phyloP scores from a whole-genome alignment of 2,329 filamentous ascomycete species.

The Dendryphion nanum region DNA sequence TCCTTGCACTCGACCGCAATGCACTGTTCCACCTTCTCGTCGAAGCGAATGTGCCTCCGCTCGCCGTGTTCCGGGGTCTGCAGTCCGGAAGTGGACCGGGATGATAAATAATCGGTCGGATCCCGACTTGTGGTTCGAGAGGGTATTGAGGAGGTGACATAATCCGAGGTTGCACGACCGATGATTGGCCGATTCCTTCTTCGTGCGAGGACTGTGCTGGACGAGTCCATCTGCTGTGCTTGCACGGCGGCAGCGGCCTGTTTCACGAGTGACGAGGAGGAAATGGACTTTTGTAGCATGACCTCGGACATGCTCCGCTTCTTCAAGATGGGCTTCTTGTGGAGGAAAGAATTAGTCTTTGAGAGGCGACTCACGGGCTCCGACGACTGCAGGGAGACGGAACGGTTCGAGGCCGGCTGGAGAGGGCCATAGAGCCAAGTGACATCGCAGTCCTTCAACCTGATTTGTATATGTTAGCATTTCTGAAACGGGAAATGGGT shows the following conservation, averaged over 20 bases:
- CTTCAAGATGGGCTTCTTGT: slow-evolving; percentile 89
- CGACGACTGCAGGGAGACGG: slow-evolving; percentile 47
- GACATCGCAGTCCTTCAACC: slow-evolving; percentile 95
- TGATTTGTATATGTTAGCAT: slow-evolving; percentile 45
- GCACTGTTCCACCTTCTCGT: slow-evolving; percentile 92
- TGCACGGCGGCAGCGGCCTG: slow-evolving; percentile 85
- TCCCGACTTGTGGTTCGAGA: slow-evolving; percentile 61
- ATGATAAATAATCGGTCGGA: slow-evolving; percentile 64
- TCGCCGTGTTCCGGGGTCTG: slow-evolving; percentile 62
- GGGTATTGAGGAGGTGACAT: slow-evolving; percentile 63
- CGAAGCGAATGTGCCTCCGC: slow-evolving; percentile 90
- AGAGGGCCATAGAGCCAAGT: slow-evolving; percentile 96
- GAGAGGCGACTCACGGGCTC: slow-evolving; percentile 57
- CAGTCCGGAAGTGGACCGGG: slow-evolving; percentile 68
- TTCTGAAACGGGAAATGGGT: neutral
- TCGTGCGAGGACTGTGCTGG: slow-evolving; percentile 43
- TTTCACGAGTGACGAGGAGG: slow-evolving; percentile 83
- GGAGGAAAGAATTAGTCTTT: slow-evolving; percentile 64
- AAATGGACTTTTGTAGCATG: slow-evolving; percentile 86
- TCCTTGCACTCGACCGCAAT: slow-evolving; percentile 89
- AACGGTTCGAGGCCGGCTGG: slow-evolving; percentile 66
- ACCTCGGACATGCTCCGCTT: slow-evolving; percentile 95
- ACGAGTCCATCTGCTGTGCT: slow-evolving; percentile 66
- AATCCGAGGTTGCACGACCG: slow-evolving; percentile 66
- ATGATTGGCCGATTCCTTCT: slow-evolving; percentile 55